Evolutionary conservation across 805 yeast species (phyloP).

Genomic region (Kuraishia ogatae): DNA sequence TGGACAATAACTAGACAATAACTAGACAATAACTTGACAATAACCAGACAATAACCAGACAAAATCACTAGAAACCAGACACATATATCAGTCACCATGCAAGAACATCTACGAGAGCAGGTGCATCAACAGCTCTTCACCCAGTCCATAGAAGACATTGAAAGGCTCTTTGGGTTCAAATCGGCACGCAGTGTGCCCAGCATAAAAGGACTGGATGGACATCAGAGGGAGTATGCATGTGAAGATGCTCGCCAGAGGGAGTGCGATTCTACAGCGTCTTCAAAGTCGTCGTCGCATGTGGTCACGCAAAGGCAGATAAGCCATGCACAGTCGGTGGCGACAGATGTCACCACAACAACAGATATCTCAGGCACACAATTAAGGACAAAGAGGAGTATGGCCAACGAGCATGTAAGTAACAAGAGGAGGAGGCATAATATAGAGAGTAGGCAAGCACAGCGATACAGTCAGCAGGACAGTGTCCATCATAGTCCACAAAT

Average conservation of each 20-base stretch:
- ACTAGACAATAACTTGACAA: too few relatives aligned
- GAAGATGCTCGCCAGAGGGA: neutral
- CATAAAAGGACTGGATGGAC: neutral
- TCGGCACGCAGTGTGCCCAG: neutral
- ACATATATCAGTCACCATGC: neutral
- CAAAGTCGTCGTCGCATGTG: neutral
- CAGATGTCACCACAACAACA: neutral
- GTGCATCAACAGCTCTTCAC: neutral
- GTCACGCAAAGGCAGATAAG: neutral
- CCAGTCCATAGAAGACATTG: constrained; percentile 4
- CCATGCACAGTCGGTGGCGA: neutral
- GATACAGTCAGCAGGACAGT: too few relatives aligned
- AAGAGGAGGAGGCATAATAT: neutral
- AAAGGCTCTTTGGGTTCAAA: constrained; percentile 1
- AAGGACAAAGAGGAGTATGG: neutral
- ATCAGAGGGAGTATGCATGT: neutral
- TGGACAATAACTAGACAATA: too few relatives aligned
- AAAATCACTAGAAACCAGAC: too few relatives aligned
- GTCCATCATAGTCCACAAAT: too few relatives aligned
- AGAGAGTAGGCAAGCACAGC: too few relatives aligned
- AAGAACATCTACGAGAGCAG: too few relatives aligned
- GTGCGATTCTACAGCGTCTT: neutral
- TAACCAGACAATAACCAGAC: too few relatives aligned
- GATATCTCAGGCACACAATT: neutral
- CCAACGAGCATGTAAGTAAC: neutral